Evolutionary conservation across 2,329 filamentous ascomycete species (phyloP), one percentile per base, ranked within the genome.

Genomic region (Alternaria sp.): DNA sequence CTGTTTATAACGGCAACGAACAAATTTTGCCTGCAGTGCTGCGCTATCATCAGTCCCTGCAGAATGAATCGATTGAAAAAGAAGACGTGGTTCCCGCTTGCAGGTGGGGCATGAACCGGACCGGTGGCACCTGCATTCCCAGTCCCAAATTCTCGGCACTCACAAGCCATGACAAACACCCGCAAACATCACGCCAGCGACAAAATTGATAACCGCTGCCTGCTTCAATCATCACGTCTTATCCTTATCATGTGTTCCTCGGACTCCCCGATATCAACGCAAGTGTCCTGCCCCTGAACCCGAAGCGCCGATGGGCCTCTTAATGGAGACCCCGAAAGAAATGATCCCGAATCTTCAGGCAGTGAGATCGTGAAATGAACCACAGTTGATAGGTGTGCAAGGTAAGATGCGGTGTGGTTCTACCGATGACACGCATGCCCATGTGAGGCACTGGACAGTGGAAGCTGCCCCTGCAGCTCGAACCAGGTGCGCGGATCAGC

Each of bases 371-470:
- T 3, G 11, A 28, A 18, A 23, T 11, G 18, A 56, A 3, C 21
- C n/a, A 23, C 6, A 8, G 9, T 5, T 5, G 9, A 26, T 20
- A 33, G 18, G 46, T 25, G 47, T 33, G 46, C 30, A 44, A 49
- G 53, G 37, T 53, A 58, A 54, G 47, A 43, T 46, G 55, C 23
- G 43, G 28, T 53, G 46, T 54, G 26, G 46, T 23, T 62, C 21
- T 49, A 41, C 14, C 2, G 23, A 58, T 26, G 59, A 58, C 54
- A 45, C 20, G 54, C 44, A 43, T 54, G 50, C 33, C 33, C 33
- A 37, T 47, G 46, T 47, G 54, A 57, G 50, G 46, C 60, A 53
- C 30, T 53, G 20, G 49, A 53, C 60, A 53, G 20, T 53, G 20
- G 49, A 53, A 37, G 9, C 49, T 23, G 37, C 57, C 23, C 30